Evolutionary conservation across 2,329 filamentous ascomycete genomes (phyloP), one percentile per base, ranked within the genome.

Genomic region (Sporothrix pallida): DNA sequence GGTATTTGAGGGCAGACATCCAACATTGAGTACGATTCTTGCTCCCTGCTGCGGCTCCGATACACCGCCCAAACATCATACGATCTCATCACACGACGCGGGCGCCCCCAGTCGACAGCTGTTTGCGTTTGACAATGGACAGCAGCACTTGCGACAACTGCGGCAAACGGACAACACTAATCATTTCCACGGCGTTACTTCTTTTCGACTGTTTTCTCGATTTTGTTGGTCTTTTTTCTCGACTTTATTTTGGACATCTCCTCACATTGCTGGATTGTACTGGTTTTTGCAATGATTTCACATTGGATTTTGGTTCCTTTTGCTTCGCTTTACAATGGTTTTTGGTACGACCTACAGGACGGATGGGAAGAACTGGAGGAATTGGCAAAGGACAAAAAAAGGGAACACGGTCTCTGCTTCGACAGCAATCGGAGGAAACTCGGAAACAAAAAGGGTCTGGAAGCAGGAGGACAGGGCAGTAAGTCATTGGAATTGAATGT

Each of bases 1-100:
- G 84, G 84, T 0, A 79, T 85, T 56, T 86, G 75, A 77, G 48
- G 13, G 9, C 2, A 54, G n/a, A n/a, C n/a, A n/a, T n/a, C n/a
- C n/a, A n/a, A n/a, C n/a, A n/a, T n/a, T n/a, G n/a, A n/a, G n/a
- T n/a, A n/a, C n/a, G n/a, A n/a, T n/a, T n/a, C n/a, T n/a, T 31
- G 31, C 31, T 31, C 31, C 5, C 15, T 44, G 37, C 2, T 65
- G 60, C 37, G 37, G 60, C 37, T 65, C n/a, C 60, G 60, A 44
- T 46, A 23, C n/a, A 15, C 60, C 37, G 8, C n/a, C n/a, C 37
- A 23, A 37, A 20, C 37, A 65, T 46, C 17, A 46, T 65, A 23
- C 60, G 60, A 46, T 46, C n/a, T 23, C 60, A 23, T 23, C 10
- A 46, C 60, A 65, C 37, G 60, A 65, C 60, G 23, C 60, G 10